Evolutionary conservation across 176 grass and related monocot species (phyloP).

Genomic region (Carex myosuroides): DNA sequence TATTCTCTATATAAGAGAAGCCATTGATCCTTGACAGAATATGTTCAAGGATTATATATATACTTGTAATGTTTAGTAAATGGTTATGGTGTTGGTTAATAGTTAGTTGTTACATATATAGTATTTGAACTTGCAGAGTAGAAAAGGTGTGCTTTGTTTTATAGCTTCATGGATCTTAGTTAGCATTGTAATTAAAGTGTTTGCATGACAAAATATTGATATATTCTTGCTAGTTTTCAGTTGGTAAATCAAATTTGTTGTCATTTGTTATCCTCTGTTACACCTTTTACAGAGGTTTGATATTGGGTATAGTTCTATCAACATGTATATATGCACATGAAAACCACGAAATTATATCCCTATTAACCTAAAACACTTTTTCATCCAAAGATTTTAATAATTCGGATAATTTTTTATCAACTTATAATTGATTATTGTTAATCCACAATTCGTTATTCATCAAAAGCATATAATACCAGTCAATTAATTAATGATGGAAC

Average conservation of each 20-base stretch:
- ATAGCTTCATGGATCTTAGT: background rate
- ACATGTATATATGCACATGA: background rate
- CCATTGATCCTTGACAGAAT: background rate
- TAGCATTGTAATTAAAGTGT: background rate
- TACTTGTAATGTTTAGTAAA: background rate
- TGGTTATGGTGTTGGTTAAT: background rate
- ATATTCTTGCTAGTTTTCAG: background rate
- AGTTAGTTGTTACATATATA: background rate
- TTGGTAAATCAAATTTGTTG: background rate
- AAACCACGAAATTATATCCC: background rate
- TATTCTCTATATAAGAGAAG: slow-evolving; percentile 42
- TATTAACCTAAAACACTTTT: background rate
- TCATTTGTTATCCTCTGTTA: background rate
- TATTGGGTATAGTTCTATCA: background rate
- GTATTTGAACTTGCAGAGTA: background rate
- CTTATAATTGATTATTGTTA: background rate
- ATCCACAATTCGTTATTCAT: background rate
- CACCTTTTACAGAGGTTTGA: background rate
- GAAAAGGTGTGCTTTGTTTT: background rate
- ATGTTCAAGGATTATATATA: background rate
- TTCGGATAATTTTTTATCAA: background rate
- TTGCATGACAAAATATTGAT: background rate
- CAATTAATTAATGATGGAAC: background rate
- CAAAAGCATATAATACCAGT: background rate
- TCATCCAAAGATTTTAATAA: background rate